Percentiles rank a stretch among this genome's conserved stretches.
phyloP scores from a whole-genome alignment of 176 grass and related monocot genomes.

The Phragmites australis region DNA sequence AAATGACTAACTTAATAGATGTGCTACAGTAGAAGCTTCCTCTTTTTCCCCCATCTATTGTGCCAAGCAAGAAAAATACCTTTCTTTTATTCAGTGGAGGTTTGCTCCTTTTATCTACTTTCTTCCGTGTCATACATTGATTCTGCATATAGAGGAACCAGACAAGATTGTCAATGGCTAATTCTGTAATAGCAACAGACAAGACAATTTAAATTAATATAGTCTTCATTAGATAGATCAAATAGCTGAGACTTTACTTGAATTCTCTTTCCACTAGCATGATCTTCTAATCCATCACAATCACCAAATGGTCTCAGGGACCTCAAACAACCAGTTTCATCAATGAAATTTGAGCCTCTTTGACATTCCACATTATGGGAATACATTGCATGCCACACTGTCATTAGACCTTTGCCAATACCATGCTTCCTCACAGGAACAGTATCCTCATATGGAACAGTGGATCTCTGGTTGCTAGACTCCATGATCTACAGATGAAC shows the following conservation, averaged over 20 bases:
- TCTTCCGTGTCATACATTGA: conserved; percentile 51
- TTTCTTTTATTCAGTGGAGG: conserved; percentile 56
- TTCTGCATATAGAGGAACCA: conserved; percentile 53
- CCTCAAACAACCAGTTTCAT: conserved; percentile 60
- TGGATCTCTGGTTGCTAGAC: conserved; percentile 22
- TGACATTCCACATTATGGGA: conserved; percentile 53
- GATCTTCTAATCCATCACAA: conserved; percentile 29
- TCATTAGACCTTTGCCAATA: conserved; percentile 96
- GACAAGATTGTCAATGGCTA: conserved; percentile 4
- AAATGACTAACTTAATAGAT: conserved; percentile 10
- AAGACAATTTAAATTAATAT: conserved; percentile 8
- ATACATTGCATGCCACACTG: conserved; percentile 88
- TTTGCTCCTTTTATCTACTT: conserved; percentile 53
- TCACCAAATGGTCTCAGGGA: conserved; percentile 54
- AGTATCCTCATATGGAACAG: conserved; percentile 19
- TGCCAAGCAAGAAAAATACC: conserved; percentile 43
- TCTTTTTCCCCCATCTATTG: not conserved
- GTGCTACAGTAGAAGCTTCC: conserved; percentile 1
- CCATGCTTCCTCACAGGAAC: conserved; percentile 75
- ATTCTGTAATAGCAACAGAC: conserved; percentile 17
- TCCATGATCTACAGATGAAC: conserved; percentile 43
- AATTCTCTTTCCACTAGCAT: conserved; percentile 35
- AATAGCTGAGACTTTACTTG: conserved; percentile 45
- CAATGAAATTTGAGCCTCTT: conserved; percentile 51
- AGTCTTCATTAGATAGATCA: conserved; percentile 21